phyloP scores from a whole-genome alignment of 345 rosid genomes.

The Luvunga scandens region DNA sequence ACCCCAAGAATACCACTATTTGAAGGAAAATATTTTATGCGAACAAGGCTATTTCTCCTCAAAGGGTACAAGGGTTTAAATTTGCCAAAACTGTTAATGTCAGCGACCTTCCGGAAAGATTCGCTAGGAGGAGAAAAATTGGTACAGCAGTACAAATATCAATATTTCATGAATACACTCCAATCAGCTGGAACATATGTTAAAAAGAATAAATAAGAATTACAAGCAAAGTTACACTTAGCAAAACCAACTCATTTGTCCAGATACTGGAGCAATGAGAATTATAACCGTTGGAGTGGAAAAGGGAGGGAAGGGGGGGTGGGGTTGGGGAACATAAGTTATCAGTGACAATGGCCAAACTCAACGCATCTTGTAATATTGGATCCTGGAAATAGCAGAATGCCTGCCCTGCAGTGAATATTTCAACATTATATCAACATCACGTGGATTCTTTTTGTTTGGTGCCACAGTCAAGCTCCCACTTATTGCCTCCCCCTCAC shows the following conservation, averaged over 20 bases:
- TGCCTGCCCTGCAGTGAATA: slow-evolving; percentile 73
- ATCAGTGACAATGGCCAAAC: background rate
- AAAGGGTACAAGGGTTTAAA: no score
- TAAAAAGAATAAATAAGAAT: background rate
- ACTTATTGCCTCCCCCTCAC: slow-evolving; percentile 78
- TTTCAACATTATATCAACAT: slow-evolving; percentile 72
- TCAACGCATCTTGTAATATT: slow-evolving; percentile 78
- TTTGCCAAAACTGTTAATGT: background rate
- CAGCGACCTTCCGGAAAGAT: background rate
- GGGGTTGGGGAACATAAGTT: background rate
- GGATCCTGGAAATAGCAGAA: slow-evolving; percentile 55
- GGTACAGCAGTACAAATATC: background rate
- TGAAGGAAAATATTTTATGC: background rate
- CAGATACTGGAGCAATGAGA: background rate
- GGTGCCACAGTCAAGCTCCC: slow-evolving; percentile 91
- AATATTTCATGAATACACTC: background rate
- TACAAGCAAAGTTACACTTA: background rate
- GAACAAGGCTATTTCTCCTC: no score
- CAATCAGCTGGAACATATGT: background rate
- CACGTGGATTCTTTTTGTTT: slow-evolving; percentile 93
- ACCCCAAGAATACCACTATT: background rate
- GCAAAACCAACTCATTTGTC: background rate
- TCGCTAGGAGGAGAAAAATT: background rate
- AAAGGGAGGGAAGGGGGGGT: no score
- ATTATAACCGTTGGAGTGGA: no score